These are phyloP conservation scores for Hortiboletus rubellus DNA, from an alignment of 1,284 basidiomycete species.

Conservation along the genomic window DNA sequence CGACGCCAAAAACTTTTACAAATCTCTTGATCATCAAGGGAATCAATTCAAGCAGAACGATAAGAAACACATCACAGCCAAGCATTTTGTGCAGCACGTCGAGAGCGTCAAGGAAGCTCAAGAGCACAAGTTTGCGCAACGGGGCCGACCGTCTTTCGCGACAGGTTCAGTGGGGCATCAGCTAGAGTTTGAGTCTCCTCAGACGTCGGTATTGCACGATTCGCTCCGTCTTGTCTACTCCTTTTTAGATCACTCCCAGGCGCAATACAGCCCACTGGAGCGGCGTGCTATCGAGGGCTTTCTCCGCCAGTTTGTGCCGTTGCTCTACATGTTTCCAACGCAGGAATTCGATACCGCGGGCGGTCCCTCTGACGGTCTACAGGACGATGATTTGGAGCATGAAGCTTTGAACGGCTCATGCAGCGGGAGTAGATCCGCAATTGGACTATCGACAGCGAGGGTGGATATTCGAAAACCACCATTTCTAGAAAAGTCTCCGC, in stretches of 20 bases:
- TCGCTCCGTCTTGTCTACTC: slow-evolving; percentile 87
- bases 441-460: slow-evolving; percentile 43
- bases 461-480: slow-evolving; percentile 77
- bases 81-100: slow-evolving; percentile 87
- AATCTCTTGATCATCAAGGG: slow-evolving; percentile 94
- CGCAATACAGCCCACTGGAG: slow-evolving; percentile 74
- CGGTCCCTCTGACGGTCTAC: slow-evolving; percentile 53
- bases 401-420: slow-evolving; percentile 48
- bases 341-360: slow-evolving; percentile 79
- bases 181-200: slow-evolving; percentile 78
- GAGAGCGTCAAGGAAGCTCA: slow-evolving; percentile 79
- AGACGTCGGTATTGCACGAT: slow-evolving; percentile 84
- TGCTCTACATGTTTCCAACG: slow-evolving; percentile 75
- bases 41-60: slow-evolving; percentile 94
- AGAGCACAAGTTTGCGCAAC: slow-evolving; percentile 46
- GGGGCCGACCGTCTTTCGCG: slow-evolving; percentile 38
- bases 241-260: slow-evolving; percentile 85
- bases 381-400: slow-evolving; percentile 49
- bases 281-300: slow-evolving; percentile 84
- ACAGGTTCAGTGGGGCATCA: slow-evolving; percentile 65
- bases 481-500: slow-evolving; percentile 53
- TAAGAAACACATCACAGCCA: slow-evolving; percentile 93
- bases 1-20: slow-evolving; percentile 97
- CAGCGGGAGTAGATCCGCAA: slow-evolving; percentile 47
- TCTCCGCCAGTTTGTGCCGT: slow-evolving; percentile 82